Evolutionary conservation across 345 rosid species (phyloP).

Genomic region (Camelina laxa): DNA sequence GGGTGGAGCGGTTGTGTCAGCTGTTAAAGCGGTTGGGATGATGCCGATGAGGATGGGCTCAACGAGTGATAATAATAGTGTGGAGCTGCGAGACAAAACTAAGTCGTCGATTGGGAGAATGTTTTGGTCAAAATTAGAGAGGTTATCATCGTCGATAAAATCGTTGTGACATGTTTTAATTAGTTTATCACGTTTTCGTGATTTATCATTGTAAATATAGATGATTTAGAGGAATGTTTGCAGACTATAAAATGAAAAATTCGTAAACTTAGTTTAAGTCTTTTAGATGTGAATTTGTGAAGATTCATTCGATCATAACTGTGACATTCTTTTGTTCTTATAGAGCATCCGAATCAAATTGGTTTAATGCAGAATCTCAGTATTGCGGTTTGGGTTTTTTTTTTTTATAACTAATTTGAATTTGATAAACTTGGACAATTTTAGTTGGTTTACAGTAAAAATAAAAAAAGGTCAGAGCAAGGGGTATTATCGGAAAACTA

Average conservation of each 20-base stretch:
- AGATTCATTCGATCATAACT: neutral
- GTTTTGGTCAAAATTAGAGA: conserved; percentile 76
- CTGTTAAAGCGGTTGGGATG: conserved; percentile 49
- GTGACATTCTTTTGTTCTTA: neutral
- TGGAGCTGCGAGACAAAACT: conserved; percentile 46
- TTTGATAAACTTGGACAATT: no score
- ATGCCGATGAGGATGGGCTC: conserved; percentile 39
- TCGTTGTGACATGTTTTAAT: conserved; percentile 22
- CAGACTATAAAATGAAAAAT: neutral
- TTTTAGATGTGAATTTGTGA: neutral
- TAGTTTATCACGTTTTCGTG: neutral
- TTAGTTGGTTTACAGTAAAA: no score
- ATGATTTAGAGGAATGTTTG: neutral
- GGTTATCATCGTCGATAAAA: conserved; percentile 61
- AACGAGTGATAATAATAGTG: conserved; percentile 19
- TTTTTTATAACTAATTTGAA: no score
- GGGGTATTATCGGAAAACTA: no score
- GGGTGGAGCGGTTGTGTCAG: conserved; percentile 58
- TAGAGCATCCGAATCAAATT: no score
- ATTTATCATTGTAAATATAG: conserved; percentile 19
- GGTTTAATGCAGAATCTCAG: no score
- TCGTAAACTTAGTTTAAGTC: neutral
- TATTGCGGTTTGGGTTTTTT: no score
- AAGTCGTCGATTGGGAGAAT: conserved; percentile 62
- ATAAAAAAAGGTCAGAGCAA: no score